phyloP scores from a whole-genome alignment of 192 early-diverging fungal species.

The Helicostylum pulchrum region DNA sequence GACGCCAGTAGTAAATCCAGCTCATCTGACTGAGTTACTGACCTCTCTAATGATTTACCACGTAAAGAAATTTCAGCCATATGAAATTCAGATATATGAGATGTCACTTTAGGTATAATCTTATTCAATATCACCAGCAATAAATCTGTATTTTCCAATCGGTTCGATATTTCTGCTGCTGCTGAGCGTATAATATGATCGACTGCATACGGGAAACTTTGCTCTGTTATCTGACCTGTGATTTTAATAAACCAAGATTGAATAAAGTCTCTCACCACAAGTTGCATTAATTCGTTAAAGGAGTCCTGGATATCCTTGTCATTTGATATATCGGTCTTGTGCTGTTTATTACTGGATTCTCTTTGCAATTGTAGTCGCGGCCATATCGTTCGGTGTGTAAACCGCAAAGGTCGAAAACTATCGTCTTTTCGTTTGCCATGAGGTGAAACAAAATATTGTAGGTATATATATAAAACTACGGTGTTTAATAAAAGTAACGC shows the following conservation, averaged over 20 bases:
- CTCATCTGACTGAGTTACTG: constrained; percentile 53
- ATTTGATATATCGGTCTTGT: constrained; percentile 9
- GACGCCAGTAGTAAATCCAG: constrained; percentile 53
- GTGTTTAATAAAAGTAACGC: constrained; percentile 24
- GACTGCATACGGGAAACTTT: constrained; percentile 43
- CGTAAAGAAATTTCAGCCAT: constrained; percentile 54
- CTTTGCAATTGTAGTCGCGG: constrained; percentile 7
- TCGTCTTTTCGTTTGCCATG: neutral
- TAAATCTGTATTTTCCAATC: constrained; percentile 56
- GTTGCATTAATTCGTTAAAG: constrained; percentile 45
- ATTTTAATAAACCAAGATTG: constrained; percentile 48
- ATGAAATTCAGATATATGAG: constrained; percentile 64
- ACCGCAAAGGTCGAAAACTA: constrained; percentile 17
- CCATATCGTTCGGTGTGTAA: constrained; percentile 8
- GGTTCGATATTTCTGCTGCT: constrained; percentile 30
- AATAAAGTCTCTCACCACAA: constrained; percentile 58
- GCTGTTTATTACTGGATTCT: neutral
- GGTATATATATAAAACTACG: constrained; percentile 28
- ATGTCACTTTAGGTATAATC: constrained; percentile 67
- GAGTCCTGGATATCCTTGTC: constrained; percentile 32
- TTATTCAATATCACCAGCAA: constrained; percentile 57
- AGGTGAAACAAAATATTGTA: constrained; percentile 29
- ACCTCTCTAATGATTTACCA: constrained; percentile 43
- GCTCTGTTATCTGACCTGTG: constrained; percentile 41
- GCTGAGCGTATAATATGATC: constrained; percentile 48